Evolutionary conservation across 352 stramenopile species (phyloP), one percentile per base, ranked within the genome.

Genomic region (Phytophthora foliorum): DNA sequence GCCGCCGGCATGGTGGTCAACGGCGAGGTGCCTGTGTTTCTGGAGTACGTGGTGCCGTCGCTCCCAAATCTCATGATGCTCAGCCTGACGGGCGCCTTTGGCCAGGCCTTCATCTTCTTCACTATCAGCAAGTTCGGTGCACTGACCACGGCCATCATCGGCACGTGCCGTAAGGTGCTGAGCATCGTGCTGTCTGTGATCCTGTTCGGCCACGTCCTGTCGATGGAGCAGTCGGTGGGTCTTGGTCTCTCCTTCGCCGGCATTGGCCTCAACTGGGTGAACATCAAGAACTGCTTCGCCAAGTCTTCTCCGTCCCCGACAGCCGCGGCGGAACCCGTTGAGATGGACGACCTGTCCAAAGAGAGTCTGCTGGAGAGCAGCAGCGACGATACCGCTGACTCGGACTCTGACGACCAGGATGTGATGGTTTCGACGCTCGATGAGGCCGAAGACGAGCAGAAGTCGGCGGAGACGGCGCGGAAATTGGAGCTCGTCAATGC

Each of bases 101-200:
- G 88, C 34, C 88, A 96, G 59, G 88, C 85, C 8, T 94, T 93
- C 74, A 90, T 96, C 63, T 96, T 95, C 74, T 93, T 90, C 63
- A 95, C 87, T 7, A 93, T 96, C 65, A 91, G 79, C 75, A 93
- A 91, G 62, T 96, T 96, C 21, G 88, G 88, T 64, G 88, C 88
- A 13, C 59, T 96, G 17, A 96, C 88, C 22, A 94, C 88, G 6
- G 89, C 87, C 11, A 94, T 96, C 56, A 93, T 96, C 39, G 88
- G 88, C 41, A 96, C 88, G 32, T 92, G 88, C 63, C 87, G 88
- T 39, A 96, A 96, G 53, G 88, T 96, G 53, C 69, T 96, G 22
- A 94, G 85, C 61, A 93, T 96, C 39, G 86, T 93, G 65, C 70
- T 95, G 3, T 96, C 88, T 11, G 86, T 95, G n/a, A 66, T 94